A percentile compares a stretch with the other conserved stretches of the same genome.
Conservation (phyloP, 164 flowering plant species). For the Houttuynia cordata region DNA sequence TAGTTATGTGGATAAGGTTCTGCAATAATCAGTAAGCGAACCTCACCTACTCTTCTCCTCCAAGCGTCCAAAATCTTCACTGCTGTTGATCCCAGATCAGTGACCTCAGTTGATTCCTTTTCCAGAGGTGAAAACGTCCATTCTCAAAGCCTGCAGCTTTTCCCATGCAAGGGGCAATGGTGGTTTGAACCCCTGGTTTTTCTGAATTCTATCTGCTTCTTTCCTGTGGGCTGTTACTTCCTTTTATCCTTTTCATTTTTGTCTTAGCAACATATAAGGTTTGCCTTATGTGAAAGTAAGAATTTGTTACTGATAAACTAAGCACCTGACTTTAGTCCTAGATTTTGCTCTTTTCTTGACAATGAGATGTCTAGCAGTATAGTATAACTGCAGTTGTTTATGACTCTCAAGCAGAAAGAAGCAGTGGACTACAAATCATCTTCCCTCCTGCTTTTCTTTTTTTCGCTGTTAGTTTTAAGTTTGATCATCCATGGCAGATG, state of each 20-base stretch:
- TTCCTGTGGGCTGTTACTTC: background rate
- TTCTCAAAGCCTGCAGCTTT: background rate
- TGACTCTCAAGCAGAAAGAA: background rate
- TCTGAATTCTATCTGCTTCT: background rate
- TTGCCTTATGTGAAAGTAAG: no score
- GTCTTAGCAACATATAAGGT: background rate
- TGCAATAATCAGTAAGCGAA: background rate
- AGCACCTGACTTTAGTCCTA: no score
- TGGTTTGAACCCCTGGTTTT: background rate
- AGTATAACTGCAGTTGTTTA: background rate
- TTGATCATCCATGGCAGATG: constrained; percentile 1
- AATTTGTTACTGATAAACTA: no score
- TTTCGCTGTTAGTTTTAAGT: no score
- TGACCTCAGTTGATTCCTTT: background rate
- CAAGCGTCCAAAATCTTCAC: background rate
- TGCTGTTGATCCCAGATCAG: background rate
- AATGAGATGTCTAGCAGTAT: background rate
- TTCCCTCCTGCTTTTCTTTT: background rate
- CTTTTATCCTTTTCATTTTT: no score
- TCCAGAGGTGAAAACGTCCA: background rate
- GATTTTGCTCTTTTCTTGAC: background rate
- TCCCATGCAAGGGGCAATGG: background rate
- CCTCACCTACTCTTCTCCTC: background rate
- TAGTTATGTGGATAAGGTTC: background rate
- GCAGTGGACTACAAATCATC: background rate